These are phyloP conservation scores for Inonotus obliquus DNA, from an alignment of 1,284 basidiomycete genomes.

Conservation along the genomic window DNA sequence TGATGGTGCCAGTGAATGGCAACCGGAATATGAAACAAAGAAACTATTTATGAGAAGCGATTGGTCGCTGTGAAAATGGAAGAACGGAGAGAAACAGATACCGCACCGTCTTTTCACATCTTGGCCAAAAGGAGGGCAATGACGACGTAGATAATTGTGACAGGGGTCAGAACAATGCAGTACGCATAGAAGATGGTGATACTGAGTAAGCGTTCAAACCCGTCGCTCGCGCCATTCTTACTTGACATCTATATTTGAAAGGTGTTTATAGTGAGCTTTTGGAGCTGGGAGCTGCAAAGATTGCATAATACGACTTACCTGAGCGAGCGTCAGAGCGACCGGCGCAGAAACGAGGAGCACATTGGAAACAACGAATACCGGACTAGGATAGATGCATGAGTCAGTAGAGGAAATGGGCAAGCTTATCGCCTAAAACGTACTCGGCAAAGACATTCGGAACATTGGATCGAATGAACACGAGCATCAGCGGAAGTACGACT, in stretches of 20 bases:
- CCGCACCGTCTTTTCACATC: slow-evolving; percentile 24
- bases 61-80: background rate
- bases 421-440: slow-evolving; percentile 41
- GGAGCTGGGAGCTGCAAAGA: slow-evolving; percentile 5
- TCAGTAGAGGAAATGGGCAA: background rate
- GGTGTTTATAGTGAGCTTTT: slow-evolving; percentile 7
- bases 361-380: slow-evolving; percentile 78
- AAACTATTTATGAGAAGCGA: background rate
- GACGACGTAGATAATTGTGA: slow-evolving; percentile 72
- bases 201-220: slow-evolving; percentile 86
- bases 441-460: slow-evolving; percentile 66
- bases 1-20: background rate
- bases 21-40: background rate
- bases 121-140: slow-evolving; percentile 61
- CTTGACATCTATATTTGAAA: slow-evolving; percentile 58
- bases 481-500: slow-evolving; percentile 72
- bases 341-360: slow-evolving; percentile 75
- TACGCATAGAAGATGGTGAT: slow-evolving; percentile 81
- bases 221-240: slow-evolving; percentile 80
- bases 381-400: slow-evolving; percentile 42
- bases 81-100: background rate
- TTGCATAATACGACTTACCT: slow-evolving; percentile 36
- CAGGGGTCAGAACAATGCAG: slow-evolving; percentile 75
- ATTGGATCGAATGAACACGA: slow-evolving; percentile 54
- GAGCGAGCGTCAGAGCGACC: slow-evolving; percentile 77